A percentile compares a stretch with the other conserved stretches of the same genome.
These are phyloP conservation scores for Aspergillus hortae DNA, from an alignment of 2,329 filamentous ascomycete species.

Conservation along the genomic window DNA sequence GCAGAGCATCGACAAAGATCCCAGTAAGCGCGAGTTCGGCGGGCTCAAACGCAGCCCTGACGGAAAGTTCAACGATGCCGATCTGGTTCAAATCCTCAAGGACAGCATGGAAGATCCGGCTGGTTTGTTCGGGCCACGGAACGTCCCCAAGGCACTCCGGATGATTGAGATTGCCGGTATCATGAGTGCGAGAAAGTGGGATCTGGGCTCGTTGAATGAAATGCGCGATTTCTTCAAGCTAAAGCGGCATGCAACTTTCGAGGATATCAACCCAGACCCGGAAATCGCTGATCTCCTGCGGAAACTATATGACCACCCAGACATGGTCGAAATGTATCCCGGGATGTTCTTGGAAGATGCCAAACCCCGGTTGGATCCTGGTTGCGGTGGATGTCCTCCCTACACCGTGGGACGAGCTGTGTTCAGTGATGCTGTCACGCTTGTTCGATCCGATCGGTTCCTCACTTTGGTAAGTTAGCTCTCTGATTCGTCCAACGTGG, in stretches of 20 bases:
- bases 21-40: constrained; percentile 59
- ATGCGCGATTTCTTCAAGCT: constrained; percentile 63
- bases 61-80: constrained; percentile 65
- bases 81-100: constrained; percentile 63
- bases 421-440: constrained; percentile 42
- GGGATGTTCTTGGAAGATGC: constrained; percentile 53
- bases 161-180: constrained; percentile 77
- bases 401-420: constrained; percentile 40
- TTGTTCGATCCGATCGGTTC: constrained; percentile 41
- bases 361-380: constrained; percentile 35
- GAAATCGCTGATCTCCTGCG: constrained; percentile 56
- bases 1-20: constrained; percentile 55
- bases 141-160: constrained; percentile 69
- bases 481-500: neutral
- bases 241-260: constrained; percentile 54
- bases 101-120: constrained; percentile 53
- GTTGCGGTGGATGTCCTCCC: constrained; percentile 35
- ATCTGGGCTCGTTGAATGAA: constrained; percentile 45
- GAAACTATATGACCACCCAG: constrained; percentile 60
- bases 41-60: constrained; percentile 57
- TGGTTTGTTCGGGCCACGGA: constrained; percentile 65
- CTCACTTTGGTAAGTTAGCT: constrained; percentile 28
- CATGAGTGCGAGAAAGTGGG: constrained; percentile 70
- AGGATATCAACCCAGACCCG: constrained; percentile 56
- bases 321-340: constrained; percentile 67